Evolutionary conservation across 2,329 filamentous ascomycete genomes (phyloP).

Genomic region (Colletotrichum sp.): DNA sequence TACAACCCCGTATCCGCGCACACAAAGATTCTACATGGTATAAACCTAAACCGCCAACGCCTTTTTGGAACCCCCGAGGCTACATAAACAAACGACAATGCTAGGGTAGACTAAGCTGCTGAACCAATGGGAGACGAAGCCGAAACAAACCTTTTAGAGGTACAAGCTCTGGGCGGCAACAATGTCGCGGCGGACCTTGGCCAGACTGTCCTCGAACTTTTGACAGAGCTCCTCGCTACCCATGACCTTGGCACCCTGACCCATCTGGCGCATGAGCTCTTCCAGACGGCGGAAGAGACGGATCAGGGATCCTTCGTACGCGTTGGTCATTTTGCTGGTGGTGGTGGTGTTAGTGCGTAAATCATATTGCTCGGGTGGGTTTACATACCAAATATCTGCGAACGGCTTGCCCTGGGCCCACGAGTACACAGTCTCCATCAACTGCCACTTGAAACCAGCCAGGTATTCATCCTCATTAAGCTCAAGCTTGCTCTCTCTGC

Average conservation of each 20-base stretch:
- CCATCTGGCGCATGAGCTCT: slow-evolving; percentile 93
- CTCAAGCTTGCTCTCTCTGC: slow-evolving; percentile 89
- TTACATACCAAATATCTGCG: slow-evolving; percentile 88
- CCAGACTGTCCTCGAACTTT: slow-evolving; percentile 88
- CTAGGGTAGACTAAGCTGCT: not conserved
- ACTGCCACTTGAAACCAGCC: slow-evolving; percentile 86
- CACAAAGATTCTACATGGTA: slow-evolving; percentile 19
- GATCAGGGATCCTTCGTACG: slow-evolving; percentile 96
- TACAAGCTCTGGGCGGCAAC: slow-evolving; percentile 95
- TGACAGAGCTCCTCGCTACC: slow-evolving; percentile 90
- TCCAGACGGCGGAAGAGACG: slow-evolving; percentile 95
- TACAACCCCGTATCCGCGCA: slow-evolving; percentile 8
- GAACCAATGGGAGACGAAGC: not conserved
- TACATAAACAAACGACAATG: slow-evolving; percentile 12
- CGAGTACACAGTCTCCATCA: slow-evolving; percentile 94
- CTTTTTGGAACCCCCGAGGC: not conserved
- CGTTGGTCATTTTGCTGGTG: slow-evolving; percentile 97
- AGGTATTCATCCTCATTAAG: slow-evolving; percentile 97
- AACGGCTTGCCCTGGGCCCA: slow-evolving; percentile 94
- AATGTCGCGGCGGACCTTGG: slow-evolving; percentile 89
- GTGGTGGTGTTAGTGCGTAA: not conserved
- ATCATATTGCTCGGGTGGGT: not conserved
- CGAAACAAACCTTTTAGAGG: slow-evolving; percentile 57
- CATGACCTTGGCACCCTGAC: slow-evolving; percentile 96
- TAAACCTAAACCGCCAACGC: slow-evolving; percentile 10